Base-by-base conservation (phyloP, 2,329 filamentous ascomycete species). In the Phaeophleospora eucalypticola region DNA sequence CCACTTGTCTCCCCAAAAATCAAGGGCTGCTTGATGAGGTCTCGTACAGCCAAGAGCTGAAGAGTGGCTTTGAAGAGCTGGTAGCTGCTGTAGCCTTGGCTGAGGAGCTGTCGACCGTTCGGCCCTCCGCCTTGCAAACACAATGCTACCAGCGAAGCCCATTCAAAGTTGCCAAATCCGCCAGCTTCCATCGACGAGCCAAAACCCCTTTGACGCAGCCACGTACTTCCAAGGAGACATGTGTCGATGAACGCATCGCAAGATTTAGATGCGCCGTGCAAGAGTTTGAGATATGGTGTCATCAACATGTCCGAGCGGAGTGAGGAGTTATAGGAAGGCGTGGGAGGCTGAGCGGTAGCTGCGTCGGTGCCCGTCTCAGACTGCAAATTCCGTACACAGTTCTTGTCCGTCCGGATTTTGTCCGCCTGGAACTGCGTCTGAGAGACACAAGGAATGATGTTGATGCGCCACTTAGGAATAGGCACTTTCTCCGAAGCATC, bases 121-220 rank as follows among this genome's bases (percentile, higher is more conserved):
- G 81, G 78, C 4, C 83, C 85, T 19, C 87, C 87, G n/a, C 80
- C 81, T 65, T 89, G 83, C 35, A 97, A 74, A 2, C 97, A 72
- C 12, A 95, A 73, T 24, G 90, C 87, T 63, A 90, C 79, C 40
- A 93, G 71, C n/a, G 81, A 72, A 0, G 86, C 79, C 88, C 89
- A 97, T 65, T 98, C 93, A 55, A 95, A 95, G 56, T 88, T 82
- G 2, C 93, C 93, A 65, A 98, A 96, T 0, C 93, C 93, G 36
- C 93, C 91, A 36, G 77, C 72, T 2, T 80, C 76, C n/a, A 89
- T 68, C 17, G 77, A 72, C 36, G 86, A 80, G 14, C 78, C 78
- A 56, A 96, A 87, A 0, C 89, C 89, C 45, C 91, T 81, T 68
- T 97, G 91, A 56, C 84, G 83, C 34, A 98, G 76, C 93, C 93